phyloP scores from a whole-genome alignment of 2,329 filamentous ascomycete genomes.

The Fusarium transvaalense region DNA sequence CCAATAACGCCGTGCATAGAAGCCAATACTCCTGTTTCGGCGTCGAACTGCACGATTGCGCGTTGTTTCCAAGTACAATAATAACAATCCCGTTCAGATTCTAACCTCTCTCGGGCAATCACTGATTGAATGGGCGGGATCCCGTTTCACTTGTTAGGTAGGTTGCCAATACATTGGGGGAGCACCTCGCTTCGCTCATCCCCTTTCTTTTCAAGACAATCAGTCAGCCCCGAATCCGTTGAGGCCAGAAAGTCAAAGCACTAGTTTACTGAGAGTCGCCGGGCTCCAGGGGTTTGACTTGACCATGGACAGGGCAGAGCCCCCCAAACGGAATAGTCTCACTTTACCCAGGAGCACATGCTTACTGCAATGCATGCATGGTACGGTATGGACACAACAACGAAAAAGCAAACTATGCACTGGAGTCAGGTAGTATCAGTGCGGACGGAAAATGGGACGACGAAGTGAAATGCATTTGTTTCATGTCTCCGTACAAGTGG shows the following conservation, averaged over 20 bases:
- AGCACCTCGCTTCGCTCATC: constrained; percentile 2
- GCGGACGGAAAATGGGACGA: neutral
- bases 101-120: neutral
- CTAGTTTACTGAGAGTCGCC: constrained; percentile 9
- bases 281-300: neutral
- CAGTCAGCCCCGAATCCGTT: neutral
- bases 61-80: neutral
- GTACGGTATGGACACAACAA: neutral
- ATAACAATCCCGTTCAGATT: neutral
- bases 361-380: neutral
- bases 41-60: neutral
- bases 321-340: constrained; percentile 15
- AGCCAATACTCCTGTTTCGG: neutral
- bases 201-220: neutral
- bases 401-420: constrained; percentile 13
- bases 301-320: neutral
- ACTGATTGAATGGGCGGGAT: neutral
- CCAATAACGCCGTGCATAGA: neutral
- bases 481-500: neutral
- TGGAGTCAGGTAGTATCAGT: neutral
- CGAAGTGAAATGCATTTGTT: neutral
- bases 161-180: neutral
- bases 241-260: neutral
- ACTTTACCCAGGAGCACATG: neutral
- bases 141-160: neutral